Conservation (phyloP, 1,284 basidiomycete genomes). For the Wolfiporia cocos region DNA sequence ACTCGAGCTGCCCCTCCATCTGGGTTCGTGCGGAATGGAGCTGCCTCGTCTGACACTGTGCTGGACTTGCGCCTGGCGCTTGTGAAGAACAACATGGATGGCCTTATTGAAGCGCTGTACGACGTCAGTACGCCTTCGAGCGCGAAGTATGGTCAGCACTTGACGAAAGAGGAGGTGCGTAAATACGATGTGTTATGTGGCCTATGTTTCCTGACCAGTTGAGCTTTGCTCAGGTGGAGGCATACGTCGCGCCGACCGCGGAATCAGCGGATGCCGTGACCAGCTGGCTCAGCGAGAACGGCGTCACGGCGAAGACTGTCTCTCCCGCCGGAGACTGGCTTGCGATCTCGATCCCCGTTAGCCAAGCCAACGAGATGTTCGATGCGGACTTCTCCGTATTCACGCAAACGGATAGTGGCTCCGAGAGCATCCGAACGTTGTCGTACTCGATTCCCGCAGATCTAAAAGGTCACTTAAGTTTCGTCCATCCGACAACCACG, state of each 20-base stretch:
- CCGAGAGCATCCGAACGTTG: slow-evolving; percentile 30
- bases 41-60: slow-evolving; percentile 16
- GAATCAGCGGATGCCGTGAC: slow-evolving; percentile 27
- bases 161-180: slow-evolving; percentile 25
- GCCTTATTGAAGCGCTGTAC: slow-evolving; percentile 24
- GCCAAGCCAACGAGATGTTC: slow-evolving; percentile 30
- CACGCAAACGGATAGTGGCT: slow-evolving; percentile 27
- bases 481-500: slow-evolving; percentile 35
- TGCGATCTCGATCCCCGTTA: slow-evolving; percentile 17
- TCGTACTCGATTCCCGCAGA: slow-evolving; percentile 35
- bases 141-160: slow-evolving; percentile 25
- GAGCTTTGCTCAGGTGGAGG: slow-evolving; percentile 24
- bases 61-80: slow-evolving; percentile 25
- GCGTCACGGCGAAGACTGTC: slow-evolving; percentile 19
- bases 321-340: slow-evolving; percentile 22
- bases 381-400: slow-evolving; percentile 33
- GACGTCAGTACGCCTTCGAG: slow-evolving; percentile 26
- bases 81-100: slow-evolving; percentile 21
- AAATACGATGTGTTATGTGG: too few species aligned
- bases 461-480: slow-evolving; percentile 30
- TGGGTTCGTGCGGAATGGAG: slow-evolving; percentile 19
- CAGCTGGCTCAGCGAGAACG: slow-evolving; percentile 28
- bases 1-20: slow-evolving; percentile 13
- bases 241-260: slow-evolving; percentile 28
- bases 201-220: too few species aligned